Percentiles rank a stretch among this genome's conserved stretches.
phyloP scores from a whole-genome alignment of 441 rosid species.

The Populus hybrid region DNA sequence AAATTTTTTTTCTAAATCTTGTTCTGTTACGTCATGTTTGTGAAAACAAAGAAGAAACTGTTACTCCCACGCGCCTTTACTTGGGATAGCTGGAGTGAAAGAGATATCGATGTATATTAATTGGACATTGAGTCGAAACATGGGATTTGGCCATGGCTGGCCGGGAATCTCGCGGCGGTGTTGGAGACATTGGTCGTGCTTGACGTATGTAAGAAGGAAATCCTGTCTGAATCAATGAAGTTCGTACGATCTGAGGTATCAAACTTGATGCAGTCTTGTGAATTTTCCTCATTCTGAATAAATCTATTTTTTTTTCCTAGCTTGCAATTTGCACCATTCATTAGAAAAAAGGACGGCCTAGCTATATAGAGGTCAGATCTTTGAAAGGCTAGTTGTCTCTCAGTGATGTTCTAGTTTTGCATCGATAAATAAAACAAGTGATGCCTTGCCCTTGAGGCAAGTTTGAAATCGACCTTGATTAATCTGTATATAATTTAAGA shows the following conservation, averaged over 20 bases:
- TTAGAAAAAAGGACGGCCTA: background rate
- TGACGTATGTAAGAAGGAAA: constrained; percentile 19
- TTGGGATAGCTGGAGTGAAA: background rate
- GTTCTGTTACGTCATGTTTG: background rate
- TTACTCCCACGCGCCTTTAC: background rate
- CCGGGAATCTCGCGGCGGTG: constrained; percentile 57
- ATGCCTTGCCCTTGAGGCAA: background rate
- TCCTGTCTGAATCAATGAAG: constrained; percentile 10
- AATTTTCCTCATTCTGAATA: constrained; percentile 1
- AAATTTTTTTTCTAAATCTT: background rate
- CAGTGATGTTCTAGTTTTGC: background rate
- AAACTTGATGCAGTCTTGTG: constrained; percentile 45
- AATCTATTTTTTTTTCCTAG: background rate
- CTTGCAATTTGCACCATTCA: constrained; percentile 1
- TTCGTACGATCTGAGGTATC: constrained; percentile 21
- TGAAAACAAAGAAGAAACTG: background rate
- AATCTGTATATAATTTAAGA: background rate
- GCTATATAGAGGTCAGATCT: background rate
- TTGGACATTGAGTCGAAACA: background rate
- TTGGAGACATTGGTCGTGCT: constrained; percentile 23
- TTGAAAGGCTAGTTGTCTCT: background rate
- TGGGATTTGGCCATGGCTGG: constrained; percentile 23
- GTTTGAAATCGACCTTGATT: background rate
- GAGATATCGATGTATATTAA: background rate
- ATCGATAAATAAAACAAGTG: background rate